phyloP scores from a whole-genome alignment of 495 filamentous ascomycete species.

The Cercophora samala region DNA sequence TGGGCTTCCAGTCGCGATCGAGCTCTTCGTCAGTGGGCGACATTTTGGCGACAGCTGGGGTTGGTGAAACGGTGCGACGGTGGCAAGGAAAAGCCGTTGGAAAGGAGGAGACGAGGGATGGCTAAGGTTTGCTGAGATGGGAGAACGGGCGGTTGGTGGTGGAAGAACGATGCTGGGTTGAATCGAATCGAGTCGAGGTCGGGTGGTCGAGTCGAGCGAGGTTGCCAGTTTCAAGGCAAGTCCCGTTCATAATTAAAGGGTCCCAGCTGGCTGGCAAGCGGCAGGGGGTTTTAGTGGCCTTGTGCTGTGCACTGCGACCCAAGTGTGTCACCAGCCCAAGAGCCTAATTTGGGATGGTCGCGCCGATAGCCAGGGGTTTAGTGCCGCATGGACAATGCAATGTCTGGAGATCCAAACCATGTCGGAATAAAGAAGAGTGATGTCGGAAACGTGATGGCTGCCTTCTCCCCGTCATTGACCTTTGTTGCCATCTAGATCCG shows the following conservation, averaged over 20 bases:
- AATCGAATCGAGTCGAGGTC: neutral
- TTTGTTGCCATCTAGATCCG: neutral
- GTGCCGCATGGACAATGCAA: constrained; percentile 7
- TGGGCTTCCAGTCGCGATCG: constrained; percentile 74
- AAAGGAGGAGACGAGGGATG: neutral
- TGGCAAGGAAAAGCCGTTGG: neutral
- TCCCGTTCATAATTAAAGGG: constrained; percentile 19
- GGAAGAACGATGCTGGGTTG: neutral
- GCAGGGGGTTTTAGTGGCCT: constrained; percentile 16
- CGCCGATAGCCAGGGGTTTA: neutral
- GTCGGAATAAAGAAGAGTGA: constrained; percentile 13
- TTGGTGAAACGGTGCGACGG: neutral
- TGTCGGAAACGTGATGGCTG: neutral
- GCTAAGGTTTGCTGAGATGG: neutral
- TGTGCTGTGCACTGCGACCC: constrained; percentile 4
- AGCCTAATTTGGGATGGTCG: constrained; percentile 21
- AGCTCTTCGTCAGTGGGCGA: constrained; percentile 58
- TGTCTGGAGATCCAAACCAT: constrained; percentile 8
- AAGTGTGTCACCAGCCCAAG: neutral
- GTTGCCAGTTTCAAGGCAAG: constrained; percentile 13
- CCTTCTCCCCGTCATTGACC: neutral
- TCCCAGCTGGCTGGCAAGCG: constrained; percentile 18
- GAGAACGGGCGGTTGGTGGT: too few relatives aligned
- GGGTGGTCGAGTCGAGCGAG: constrained; percentile 2
- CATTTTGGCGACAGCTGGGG: constrained; percentile 27